Conservation (phyloP, 2,329 filamentous ascomycete genomes). For the Fusarium tjaetaba region DNA sequence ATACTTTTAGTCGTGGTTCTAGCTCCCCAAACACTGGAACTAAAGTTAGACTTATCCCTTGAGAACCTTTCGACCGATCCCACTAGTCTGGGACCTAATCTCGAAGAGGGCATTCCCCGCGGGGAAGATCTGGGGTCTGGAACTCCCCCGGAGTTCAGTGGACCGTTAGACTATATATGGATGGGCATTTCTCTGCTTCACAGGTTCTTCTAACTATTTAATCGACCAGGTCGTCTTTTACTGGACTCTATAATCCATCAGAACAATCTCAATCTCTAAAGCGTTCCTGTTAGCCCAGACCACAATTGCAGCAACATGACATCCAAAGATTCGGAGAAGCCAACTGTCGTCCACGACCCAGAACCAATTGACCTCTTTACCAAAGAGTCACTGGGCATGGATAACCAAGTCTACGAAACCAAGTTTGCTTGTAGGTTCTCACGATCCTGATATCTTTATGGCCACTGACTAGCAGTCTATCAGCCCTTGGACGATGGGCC, state of each 20-base stretch:
- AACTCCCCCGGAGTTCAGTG: background rate
- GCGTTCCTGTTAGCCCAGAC: background rate
- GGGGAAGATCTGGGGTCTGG: background rate
- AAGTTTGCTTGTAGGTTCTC: background rate
- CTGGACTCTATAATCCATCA: background rate
- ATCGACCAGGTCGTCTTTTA: background rate
- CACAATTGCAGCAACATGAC: background rate
- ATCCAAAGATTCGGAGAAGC: background rate
- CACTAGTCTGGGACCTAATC: background rate
- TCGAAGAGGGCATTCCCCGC: background rate
- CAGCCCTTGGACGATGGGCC: conserved; percentile 7
- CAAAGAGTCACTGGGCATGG: background rate
- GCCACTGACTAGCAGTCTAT: background rate
- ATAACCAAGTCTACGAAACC: background rate
- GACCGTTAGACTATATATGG: background rate
- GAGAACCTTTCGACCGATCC: background rate
- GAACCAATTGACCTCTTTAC: background rate
- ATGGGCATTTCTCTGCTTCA: too few species aligned
- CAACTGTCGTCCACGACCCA: background rate
- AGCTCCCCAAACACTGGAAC: too few species aligned
- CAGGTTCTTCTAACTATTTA: background rate
- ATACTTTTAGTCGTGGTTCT: background rate
- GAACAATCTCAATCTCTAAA: background rate
- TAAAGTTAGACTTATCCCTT: too few species aligned
- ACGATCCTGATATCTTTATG: too few species aligned